phyloP scores from a whole-genome alignment of 2,329 filamentous ascomycete species.

The Mollisia scopiformis region DNA sequence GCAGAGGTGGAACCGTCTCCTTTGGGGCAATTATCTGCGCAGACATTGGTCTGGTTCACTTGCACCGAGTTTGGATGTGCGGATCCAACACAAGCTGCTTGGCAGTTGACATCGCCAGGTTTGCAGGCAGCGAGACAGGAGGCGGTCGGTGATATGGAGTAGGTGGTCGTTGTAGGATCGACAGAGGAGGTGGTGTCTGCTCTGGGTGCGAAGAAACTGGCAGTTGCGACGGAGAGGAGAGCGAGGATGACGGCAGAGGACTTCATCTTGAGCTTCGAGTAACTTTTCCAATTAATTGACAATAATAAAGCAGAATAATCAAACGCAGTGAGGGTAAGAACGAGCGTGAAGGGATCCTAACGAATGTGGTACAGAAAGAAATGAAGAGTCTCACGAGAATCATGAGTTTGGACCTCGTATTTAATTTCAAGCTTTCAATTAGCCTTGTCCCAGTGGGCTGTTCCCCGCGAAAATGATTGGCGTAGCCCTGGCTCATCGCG shows the following conservation, averaged over 20 bases:
- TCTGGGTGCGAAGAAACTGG: not conserved
- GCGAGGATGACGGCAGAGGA: not conserved
- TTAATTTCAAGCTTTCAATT: too few relatives aligned
- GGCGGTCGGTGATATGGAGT: not conserved
- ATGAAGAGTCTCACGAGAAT: not conserved
- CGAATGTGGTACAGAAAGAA: not conserved
- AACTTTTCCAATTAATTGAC: not conserved
- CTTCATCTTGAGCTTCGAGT: not conserved
- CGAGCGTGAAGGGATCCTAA: not conserved
- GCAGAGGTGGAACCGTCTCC: not conserved
- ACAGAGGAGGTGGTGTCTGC: not conserved
- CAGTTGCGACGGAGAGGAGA: not conserved
- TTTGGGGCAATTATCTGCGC: not conserved
- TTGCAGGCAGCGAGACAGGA: slow-evolving; percentile 2
- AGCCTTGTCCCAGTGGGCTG: not conserved
- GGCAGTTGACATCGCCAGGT: not conserved
- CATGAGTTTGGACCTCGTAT: not conserved
- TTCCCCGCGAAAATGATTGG: not conserved
- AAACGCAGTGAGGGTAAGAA: not conserved
- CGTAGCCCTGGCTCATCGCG: not conserved
- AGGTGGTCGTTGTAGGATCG: not conserved
- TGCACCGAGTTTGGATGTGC: not conserved
- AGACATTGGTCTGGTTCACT: not conserved
- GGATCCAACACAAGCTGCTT: slow-evolving; percentile 1
- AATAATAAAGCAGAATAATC: not conserved